These are phyloP conservation scores for Microsporum ferrugineum DNA, from an alignment of 2,329 filamentous ascomycete genomes.

Conservation along the genomic window DNA sequence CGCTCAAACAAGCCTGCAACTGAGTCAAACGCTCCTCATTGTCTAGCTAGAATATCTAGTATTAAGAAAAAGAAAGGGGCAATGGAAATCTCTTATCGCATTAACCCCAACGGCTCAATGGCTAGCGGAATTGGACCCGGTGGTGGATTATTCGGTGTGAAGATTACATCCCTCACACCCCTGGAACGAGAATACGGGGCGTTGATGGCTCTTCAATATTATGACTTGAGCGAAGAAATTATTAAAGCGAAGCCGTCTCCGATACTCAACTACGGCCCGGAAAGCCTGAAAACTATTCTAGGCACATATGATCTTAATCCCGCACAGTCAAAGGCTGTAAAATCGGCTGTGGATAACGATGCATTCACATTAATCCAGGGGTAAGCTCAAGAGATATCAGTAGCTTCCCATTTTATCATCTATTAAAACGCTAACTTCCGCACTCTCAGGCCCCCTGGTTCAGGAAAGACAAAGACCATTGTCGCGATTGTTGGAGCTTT, in stretches of 20 bases:
- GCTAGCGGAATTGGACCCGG: constrained; percentile 58
- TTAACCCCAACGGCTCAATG: constrained; percentile 56
- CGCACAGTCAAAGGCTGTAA: constrained; percentile 82
- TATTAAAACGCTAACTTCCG: constrained; percentile 20
- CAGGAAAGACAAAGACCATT: constrained; percentile 97
- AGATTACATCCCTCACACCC: constrained; percentile 85
- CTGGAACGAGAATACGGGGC: constrained; percentile 93
- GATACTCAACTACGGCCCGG: constrained; percentile 66
- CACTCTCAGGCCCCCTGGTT: constrained; percentile 64
- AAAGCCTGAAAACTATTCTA: constrained; percentile 57
- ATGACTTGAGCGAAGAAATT: constrained; percentile 90
- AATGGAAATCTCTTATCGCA: constrained; percentile 74
- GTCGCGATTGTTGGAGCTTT: constrained; percentile 89
- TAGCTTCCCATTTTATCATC: background rate
- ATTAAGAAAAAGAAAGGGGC: constrained; percentile 69
- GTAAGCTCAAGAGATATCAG: constrained; percentile 32
- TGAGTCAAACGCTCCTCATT: constrained; percentile 58
- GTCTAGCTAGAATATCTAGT: constrained; percentile 71
- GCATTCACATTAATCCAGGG: constrained; percentile 94
- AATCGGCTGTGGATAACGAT: constrained; percentile 88
- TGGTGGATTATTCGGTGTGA: constrained; percentile 59
- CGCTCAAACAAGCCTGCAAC: constrained; percentile 58
- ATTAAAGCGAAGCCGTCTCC: constrained; percentile 80
- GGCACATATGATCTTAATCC: constrained; percentile 72
- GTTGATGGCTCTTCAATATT: constrained; percentile 81